These are phyloP conservation scores for Ailanthus altissimus DNA, from an alignment of 345 rosid species.

Conservation along the genomic window DNA sequence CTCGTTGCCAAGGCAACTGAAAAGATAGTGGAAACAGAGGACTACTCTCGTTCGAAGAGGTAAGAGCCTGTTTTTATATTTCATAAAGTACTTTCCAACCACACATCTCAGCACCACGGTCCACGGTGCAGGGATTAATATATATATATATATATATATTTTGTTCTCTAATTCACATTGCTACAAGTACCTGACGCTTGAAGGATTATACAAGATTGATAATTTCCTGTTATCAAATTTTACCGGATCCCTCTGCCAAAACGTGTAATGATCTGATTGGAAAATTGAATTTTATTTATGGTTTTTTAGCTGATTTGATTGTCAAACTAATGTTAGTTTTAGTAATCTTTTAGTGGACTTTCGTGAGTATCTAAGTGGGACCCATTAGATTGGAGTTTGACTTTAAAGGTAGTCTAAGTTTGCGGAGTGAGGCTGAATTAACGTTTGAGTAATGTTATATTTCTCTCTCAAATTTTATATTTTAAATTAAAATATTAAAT, in stretches of 20 bases:
- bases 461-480: too few relatives aligned
- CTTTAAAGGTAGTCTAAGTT: neutral
- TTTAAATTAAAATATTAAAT: too few relatives aligned
- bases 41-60: constrained; percentile 58
- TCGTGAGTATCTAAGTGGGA: too few relatives aligned
- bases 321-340: neutral
- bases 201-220: neutral
- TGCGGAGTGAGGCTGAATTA: too few relatives aligned
- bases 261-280: neutral
- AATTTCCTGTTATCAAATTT: neutral
- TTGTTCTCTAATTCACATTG: too few relatives aligned
- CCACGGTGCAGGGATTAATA: too few relatives aligned
- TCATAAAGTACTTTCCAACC: constrained; percentile 1
- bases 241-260: neutral
- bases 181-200: neutral
- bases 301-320: neutral
- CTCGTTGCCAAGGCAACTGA: constrained; percentile 20
- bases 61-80: constrained; percentile 38
- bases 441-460: too few relatives aligned
- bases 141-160: too few relatives aligned
- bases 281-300: neutral
- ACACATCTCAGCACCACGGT: too few relatives aligned
- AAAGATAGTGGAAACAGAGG: constrained; percentile 18
- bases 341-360: neutral
- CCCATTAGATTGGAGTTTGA: neutral